A percentile compares a stretch with the other conserved stretches of the same genome.
phyloP scores from a whole-genome alignment of 73 alveolate genomes.

The Effrenium voratum region DNA sequence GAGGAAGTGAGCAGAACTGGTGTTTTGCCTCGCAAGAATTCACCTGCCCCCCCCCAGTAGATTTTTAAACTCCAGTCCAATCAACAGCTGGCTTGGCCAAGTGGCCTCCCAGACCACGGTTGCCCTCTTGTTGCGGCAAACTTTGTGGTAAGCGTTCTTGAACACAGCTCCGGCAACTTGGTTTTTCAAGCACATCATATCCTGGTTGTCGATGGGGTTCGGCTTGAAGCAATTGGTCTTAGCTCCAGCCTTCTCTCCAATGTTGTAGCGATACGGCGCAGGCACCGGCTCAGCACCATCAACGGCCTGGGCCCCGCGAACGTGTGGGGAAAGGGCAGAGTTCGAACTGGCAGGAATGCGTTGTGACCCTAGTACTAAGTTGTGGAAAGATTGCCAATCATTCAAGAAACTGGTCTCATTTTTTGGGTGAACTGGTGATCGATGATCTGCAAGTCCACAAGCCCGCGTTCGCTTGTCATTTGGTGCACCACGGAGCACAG shows the following conservation, averaged over 20 bases:
- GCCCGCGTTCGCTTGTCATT: neutral
- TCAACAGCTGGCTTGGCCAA: neutral
- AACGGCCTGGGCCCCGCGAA: neutral
- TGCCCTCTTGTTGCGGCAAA: neutral
- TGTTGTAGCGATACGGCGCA: neutral
- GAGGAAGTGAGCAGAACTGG: no score
- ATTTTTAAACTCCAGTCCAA: no score
- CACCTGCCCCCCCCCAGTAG: no score
- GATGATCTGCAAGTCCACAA: conserved; percentile 5
- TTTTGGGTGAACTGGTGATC: neutral
- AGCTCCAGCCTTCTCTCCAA: neutral
- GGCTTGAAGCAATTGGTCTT: conserved; percentile 8
- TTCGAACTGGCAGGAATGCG: no score
- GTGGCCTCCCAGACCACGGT: neutral
- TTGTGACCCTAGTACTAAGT: no score
- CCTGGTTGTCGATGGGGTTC: neutral
- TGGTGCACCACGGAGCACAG: neutral
- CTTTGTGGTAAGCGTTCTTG: neutral
- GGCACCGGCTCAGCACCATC: neutral
- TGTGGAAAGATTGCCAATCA: neutral
- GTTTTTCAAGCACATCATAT: neutral
- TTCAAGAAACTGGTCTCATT: neutral
- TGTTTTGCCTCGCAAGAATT: no score
- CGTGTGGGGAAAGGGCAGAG: neutral
- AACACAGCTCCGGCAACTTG: neutral